Evolutionary conservation across 139 green algal genomes (phyloP), one percentile per base, ranked within the genome.

Genomic region (Coccomyxa sp.): DNA sequence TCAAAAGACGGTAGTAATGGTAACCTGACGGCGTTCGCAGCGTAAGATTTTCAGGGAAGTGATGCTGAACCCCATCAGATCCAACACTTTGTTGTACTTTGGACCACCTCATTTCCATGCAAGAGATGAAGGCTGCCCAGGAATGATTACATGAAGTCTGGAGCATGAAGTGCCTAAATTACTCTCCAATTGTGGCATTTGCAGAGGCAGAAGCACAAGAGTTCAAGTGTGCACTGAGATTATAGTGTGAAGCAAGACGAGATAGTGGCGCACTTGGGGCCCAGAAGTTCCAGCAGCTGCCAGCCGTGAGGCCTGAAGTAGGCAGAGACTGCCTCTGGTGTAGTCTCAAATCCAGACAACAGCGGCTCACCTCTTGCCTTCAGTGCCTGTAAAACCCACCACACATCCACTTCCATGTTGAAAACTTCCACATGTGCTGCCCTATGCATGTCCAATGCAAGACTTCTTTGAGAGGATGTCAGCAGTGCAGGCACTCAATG

Each of bases 351-450:
- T 11, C 82, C 86, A 12, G 77, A 85, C 32, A 85, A 68, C 75
- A 91, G 87, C 32, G 75, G 76, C 85, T 91, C 88, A 0, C 88
- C 88, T 81, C 90, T 91, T 76, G 86, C 77, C 0, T 76, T 77
- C 68, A 88, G 45, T 13, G 80, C 77, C n/a, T 87, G 76, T 23
- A 77, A 21, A 21, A 9, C 60, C 60, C 63, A 71, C 63, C 63
- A 71, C 63, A 3, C 63, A 71, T 71, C 18, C 18, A 25, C 1
- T 21, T 28, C 63, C 7, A 71, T 9, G 18, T 1, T 25, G 21
- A 71, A 11, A 71, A 25, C 4, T 15, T 11, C 18, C 63, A 21
- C 18, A 25, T 25, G 4, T 71, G 18, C 21, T 71, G 18, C 63
- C 21, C 18, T 15, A 4, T 71, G 18, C 63, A 71, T 28, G 21